Evolutionary conservation across 306 rosid genomes (phyloP), one percentile per base, ranked within the genome.

Genomic region (Phaseolus lunatus): DNA sequence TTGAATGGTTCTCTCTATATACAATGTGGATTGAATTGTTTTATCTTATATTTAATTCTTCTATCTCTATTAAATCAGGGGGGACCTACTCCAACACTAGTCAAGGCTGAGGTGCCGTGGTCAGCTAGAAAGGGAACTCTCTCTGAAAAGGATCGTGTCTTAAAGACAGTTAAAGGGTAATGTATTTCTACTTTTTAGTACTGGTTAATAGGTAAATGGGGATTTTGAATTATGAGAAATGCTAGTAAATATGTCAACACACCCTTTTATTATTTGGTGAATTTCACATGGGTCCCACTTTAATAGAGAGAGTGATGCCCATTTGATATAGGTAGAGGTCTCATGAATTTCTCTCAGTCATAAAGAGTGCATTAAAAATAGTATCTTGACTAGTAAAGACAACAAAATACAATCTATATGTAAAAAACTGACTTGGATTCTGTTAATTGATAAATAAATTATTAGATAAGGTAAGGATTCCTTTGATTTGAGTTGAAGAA

Each of bases 121-220:
- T 96, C 99, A 59, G 93, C 89, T 48, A 89, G 93, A 84, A 96
- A 85, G 82, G 99, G 85, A 77, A 87, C 29, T 67, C 89, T 91
- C 47, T 91, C 99, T 78, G 99, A 96, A 0, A 91, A 88, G 77
- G 99, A 93, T 63, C 98, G 98, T 70, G 98, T 93, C 41, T 66
- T 91, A 85, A 96, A 93, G 87, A 93, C 98, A 56, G 91, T 96
- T 8, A 96, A 96, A 83, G 99, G 99, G 99, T 96, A 93, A 75
- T 71, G 7, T 6, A 22, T 31, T 64, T 81, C 12, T 63, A 64
- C n/a, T 19, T 70, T 31, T 18, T 14, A n/a, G 44, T 71, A 50
- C 31, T 18, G 39, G n/a, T 37, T 70, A 37, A 2, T 52, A 18
- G 56, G 75, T 58, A 66, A 68, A 33, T 68, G 59, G 12, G 15